Evolutionary conservation across 441 rosid genomes (phyloP), one percentile per base, ranked within the genome.

Genomic region (Gossypium davidsonii): DNA sequence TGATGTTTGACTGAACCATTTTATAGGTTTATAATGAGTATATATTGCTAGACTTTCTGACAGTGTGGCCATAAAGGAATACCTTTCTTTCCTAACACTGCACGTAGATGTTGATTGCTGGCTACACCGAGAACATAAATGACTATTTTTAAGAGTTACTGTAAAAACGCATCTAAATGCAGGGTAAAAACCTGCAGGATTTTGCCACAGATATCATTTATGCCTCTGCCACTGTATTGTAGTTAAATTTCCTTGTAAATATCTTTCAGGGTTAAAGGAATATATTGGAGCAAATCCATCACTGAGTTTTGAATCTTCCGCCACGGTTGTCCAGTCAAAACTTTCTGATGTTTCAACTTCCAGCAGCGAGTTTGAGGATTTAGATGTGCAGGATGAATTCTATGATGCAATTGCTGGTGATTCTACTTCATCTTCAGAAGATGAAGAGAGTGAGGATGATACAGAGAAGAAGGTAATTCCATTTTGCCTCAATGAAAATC

Each of bases 211-310:
- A 18, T 70, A 34, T 70, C 18, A 70, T 55, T 55, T 70, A 18
- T 31, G 34, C 34, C 20, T 18, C 7, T 9, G 49, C 10, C 12
- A 31, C 51, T 55, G 31, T 44, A 31, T 15, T 55, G 73, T 18
- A 18, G 20, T 83, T 51, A 55, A 31, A 34, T 75, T 58, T 60
- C 56, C 61, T 74, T 72, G 67, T 80, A 77, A 65, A 70, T 74
- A 60, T 76, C 81, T 57, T 72, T 76, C 88, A 94, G 99, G 97
- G 82, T 83, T 96, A 76, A 96, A 94, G 82, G 98, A 96, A 82
- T 96, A 89, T 78, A 81, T 96, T 67, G 95, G 91, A 81, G 99
- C 98, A 78, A 96, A 91, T 80, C 99, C 98, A 70, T 86, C 85
- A 42, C 81, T 92, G 72, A 89, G 83, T 80, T 77, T 77, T 75